Percentiles rank a stretch among this genome's conserved stretches.
phyloP scores from a whole-genome alignment of 495 filamentous ascomycete species.

The Apiosordaria backusii region DNA sequence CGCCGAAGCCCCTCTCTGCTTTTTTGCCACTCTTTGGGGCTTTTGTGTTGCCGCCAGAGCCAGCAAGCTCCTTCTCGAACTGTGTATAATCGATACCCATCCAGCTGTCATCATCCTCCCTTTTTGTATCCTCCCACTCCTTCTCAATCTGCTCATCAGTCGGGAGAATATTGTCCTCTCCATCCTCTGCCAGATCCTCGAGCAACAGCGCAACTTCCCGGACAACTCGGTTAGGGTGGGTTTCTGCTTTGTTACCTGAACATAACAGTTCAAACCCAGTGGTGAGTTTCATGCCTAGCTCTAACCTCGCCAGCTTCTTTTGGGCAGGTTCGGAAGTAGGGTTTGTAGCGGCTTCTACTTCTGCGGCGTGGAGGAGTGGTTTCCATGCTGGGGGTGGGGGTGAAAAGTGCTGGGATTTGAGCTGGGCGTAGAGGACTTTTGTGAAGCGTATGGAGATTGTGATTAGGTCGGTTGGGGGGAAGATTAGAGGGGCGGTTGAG shows the following conservation, averaged over 20 bases:
- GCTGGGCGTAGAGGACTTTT: conserved; percentile 82
- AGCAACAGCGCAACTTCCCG: conserved; percentile 72
- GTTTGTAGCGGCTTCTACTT: conserved; percentile 8
- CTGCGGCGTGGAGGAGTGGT: conserved; percentile 26
- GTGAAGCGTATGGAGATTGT: conserved; percentile 77
- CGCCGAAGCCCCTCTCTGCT: conserved; percentile 58
- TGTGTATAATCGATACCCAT: conserved; percentile 87
- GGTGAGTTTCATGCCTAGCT: conserved; percentile 84
- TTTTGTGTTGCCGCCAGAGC: conserved; percentile 5
- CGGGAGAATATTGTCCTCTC: conserved; percentile 59
- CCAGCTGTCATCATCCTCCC: conserved; percentile 85
- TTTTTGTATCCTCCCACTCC: conserved; percentile 56
- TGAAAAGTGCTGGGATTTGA: conserved; percentile 83
- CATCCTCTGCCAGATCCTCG: conserved; percentile 59
- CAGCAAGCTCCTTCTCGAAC: conserved; percentile 71
- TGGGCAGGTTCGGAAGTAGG: conserved; percentile 28
- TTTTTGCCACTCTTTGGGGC: conserved; percentile 8
- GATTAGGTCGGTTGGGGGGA: conserved; percentile 76
- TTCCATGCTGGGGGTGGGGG: conserved; percentile 61
- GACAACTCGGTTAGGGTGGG: conserved; percentile 60
- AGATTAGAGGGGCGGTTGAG: conserved; percentile 35
- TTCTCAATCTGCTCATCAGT: conserved; percentile 64
- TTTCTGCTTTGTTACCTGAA: conserved; percentile 54
- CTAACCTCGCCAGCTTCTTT: conserved; percentile 47
- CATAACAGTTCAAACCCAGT: conserved; percentile 87